A percentile compares a stretch with the other conserved stretches of the same genome.
These are phyloP conservation scores for Amanita rimosa DNA, from an alignment of 768 basidiomycete genomes.

Conservation along the genomic window DNA sequence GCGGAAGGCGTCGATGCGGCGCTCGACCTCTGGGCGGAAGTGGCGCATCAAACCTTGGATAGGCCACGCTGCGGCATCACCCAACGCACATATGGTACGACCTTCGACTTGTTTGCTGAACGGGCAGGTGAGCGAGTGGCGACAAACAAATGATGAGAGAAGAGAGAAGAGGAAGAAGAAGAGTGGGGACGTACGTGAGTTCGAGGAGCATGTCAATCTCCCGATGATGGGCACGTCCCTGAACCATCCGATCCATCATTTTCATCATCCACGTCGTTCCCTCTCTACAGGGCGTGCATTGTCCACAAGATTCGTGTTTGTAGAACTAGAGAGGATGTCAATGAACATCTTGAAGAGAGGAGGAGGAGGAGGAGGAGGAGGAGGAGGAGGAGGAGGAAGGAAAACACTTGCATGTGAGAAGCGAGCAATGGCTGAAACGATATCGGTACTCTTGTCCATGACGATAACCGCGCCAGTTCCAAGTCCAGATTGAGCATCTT, in stretches of 20 bases:
- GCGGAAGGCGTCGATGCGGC: slow-evolving; percentile 71
- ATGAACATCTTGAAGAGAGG: too few species aligned
- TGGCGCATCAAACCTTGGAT: slow-evolving; percentile 97
- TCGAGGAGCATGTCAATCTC: slow-evolving; percentile 99
- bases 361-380: too few species aligned
- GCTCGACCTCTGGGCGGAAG: slow-evolving; percentile 93
- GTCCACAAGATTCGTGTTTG: slow-evolving; percentile 97
- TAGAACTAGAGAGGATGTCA: slow-evolving; percentile 55
- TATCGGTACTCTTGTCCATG: slow-evolving; percentile 97
- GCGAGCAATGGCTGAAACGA: slow-evolving; percentile 88
- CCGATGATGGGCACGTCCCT: slow-evolving; percentile 80
- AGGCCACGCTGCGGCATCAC: slow-evolving; percentile 97
- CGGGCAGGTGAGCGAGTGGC: too few species aligned
- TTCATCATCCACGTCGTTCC: slow-evolving; percentile 99
- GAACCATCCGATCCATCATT: slow-evolving; percentile 97
- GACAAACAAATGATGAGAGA: too few species aligned
- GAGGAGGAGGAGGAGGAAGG: too few species aligned
- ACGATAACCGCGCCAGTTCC: slow-evolving; percentile 98
- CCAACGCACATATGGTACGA: slow-evolving; percentile 92
- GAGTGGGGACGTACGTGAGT: slow-evolving; percentile 51
- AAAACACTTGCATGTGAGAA: slow-evolving; percentile 51
- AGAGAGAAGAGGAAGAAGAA: too few species aligned
- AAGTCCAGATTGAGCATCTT: slow-evolving; percentile 92
- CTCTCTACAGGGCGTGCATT: slow-evolving; percentile 90
- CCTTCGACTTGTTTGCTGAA: slow-evolving; percentile 90